Evolutionary conservation across 805 yeast species (phyloP), one percentile per base, ranked within the genome.

Genomic region (Dipodascus albidus): DNA sequence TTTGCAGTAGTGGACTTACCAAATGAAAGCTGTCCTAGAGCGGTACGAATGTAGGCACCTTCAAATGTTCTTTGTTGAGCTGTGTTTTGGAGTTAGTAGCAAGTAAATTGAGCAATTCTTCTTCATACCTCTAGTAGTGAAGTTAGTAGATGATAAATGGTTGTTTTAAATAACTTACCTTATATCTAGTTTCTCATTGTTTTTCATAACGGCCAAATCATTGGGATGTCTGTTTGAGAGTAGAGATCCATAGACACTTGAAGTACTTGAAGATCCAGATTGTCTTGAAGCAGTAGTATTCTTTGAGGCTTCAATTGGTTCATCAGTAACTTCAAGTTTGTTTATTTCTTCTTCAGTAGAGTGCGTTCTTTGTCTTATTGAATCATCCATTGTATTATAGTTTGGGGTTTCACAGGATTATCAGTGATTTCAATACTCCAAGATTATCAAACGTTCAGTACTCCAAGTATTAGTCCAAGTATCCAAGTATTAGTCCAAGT

Each of bases 61-160:
- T 86, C 93, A 61, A 85, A 86, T 0, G 95, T 86, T 54, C 95
- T 67, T 66, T 86, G 93, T 60, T 83, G 84, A 0, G 91, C 93
- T 59, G 23, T 17, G n/a, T n/a, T 11, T 27, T 27, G 33, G 33
- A 27, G 33, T 11, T n/a, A n/a, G n/a, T n/a, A n/a, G n/a, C n/a
- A n/a, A n/a, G n/a, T n/a, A n/a, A n/a, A n/a, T n/a, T n/a, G n/a
- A n/a, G n/a, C n/a, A n/a, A n/a, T n/a, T n/a, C 11, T 11, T 27
- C 9, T 11, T 27, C 33, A 27, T 27, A 27, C 33, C 33, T 27
- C 33, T 27, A 6, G 11, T 11, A 6, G 9, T 6, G 11, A 11
- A 27, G 33, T 27, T 27, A 27, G 33, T 27, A 27, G n/a, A n/a
- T n/a, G n/a, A 6, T 27, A 27, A 27, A 11, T 6, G 6, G 33